Evolutionary conservation across 352 stramenopile genomes (phyloP).

Genomic region (Globisporangium echinulatum): DNA sequence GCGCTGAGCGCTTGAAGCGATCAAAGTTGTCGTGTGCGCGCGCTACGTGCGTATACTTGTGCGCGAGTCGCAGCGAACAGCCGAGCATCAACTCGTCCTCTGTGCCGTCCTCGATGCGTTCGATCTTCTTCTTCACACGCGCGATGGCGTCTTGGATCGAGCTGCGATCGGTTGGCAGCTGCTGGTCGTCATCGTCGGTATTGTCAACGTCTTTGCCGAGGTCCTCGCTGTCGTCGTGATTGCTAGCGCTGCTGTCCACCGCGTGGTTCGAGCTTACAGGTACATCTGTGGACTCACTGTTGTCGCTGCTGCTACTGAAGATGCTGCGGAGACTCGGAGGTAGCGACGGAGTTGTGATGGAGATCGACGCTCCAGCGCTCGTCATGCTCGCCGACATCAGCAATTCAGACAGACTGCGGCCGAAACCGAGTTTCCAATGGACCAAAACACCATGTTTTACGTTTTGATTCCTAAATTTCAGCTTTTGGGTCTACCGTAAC

Average conservation of each 20-base stretch:
- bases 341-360: neutral
- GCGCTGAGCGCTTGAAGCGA: conserved; percentile 19
- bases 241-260: neutral
- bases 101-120: conserved; percentile 22
- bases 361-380: neutral
- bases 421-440: no score
- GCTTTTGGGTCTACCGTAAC: no score
- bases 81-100: conserved; percentile 31
- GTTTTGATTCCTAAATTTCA: no score
- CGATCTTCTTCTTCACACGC: conserved; percentile 19
- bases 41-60: conserved; percentile 16
- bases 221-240: neutral
- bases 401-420: no score
- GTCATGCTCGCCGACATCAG: neutral
- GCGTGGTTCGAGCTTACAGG: no score
- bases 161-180: conserved; percentile 16
- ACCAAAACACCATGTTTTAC: no score
- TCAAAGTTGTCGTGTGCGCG: conserved; percentile 25
- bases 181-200: conserved; percentile 11
- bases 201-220: conserved; percentile 8
- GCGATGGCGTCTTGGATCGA: conserved; percentile 26
- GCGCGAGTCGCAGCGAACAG: conserved; percentile 18
- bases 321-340: neutral
- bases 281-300: neutral
- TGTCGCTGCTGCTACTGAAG: neutral